Conservation (phyloP, 495 filamentous ascomycete genomes). For the Xylaria telfairii region DNA sequence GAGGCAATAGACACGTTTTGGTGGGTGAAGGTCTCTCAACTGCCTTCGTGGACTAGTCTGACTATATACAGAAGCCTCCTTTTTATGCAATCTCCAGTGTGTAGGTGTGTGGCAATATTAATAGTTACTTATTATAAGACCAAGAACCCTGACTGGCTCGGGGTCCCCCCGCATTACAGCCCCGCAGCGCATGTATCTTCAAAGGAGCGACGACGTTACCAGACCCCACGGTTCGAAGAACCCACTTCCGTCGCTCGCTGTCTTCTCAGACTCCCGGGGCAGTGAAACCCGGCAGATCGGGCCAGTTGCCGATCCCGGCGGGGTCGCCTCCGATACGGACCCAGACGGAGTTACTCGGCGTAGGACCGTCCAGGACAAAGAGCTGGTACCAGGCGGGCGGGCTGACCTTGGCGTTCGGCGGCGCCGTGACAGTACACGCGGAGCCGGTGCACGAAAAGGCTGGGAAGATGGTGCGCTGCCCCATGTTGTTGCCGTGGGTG, state of each 20-base stretch:
- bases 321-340: slow-evolving; percentile 56
- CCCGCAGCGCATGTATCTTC: not conserved
- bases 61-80: too few species aligned
- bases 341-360: slow-evolving; percentile 42
- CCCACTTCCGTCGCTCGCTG: not conserved
- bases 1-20: too few species aligned
- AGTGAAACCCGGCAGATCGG: slow-evolving; percentile 7
- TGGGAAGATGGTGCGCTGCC: slow-evolving; percentile 55
- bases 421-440: slow-evolving; percentile 50
- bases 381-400: slow-evolving; percentile 54
- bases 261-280: slow-evolving; percentile 2
- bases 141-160: not conserved
- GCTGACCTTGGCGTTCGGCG: slow-evolving; percentile 46
- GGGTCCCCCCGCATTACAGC: not conserved
- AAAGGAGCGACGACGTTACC: not conserved
- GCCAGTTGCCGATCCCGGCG: slow-evolving; percentile 46
- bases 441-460: slow-evolving; percentile 43
- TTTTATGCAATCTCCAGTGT: too few species aligned
- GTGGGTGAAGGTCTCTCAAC: too few species aligned
- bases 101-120: too few species aligned
- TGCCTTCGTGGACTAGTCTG: too few species aligned
- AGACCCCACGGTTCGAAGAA: not conserved
- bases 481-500: slow-evolving; percentile 56
- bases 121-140: not conserved
- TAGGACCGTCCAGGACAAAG: slow-evolving; percentile 51